These are phyloP conservation scores for Fistulifera solaris DNA, from an alignment of 108 stramenopile genomes.

Conservation along the genomic window DNA sequence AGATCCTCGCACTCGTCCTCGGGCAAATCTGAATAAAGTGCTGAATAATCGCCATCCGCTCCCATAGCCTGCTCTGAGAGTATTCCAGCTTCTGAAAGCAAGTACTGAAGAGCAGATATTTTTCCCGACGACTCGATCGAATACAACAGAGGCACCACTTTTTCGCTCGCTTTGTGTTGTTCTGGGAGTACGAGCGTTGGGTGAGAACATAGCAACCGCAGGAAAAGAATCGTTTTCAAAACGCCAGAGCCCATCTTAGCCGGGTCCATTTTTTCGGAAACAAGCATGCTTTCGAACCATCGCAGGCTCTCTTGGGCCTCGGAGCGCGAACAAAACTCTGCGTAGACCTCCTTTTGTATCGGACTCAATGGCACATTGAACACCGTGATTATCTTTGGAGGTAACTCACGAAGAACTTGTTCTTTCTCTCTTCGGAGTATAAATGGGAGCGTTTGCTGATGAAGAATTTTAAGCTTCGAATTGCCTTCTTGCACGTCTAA, in stretches of 20 bases:
- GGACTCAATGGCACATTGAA: constrained; percentile 70
- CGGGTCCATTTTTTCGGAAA: constrained; percentile 5
- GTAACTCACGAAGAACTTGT: constrained; percentile 90
- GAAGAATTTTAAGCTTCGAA: constrained; percentile 78
- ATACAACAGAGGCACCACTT: constrained; percentile 4
- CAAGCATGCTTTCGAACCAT: constrained; percentile 13
- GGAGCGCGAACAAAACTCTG: constrained; percentile 24
- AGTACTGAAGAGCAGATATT: constrained; percentile 61
- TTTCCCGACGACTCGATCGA: constrained; percentile 75
- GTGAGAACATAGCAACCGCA: constrained; percentile 83
- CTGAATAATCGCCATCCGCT: constrained; percentile 76
- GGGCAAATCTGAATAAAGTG: constrained; percentile 30
- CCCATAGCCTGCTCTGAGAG: constrained; percentile 40
- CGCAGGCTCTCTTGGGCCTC: constrained; percentile 27
- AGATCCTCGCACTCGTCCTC: constrained; percentile 10
- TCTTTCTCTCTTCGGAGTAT: constrained; percentile 86
- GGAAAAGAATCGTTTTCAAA: constrained; percentile 60
- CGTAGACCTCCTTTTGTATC: constrained; percentile 54
- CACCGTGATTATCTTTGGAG: constrained; percentile 87
- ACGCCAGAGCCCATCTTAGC: constrained; percentile 27
- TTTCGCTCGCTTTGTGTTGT: constrained; percentile 3
- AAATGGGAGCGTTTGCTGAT: constrained; percentile 91
- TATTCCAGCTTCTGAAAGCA: constrained; percentile 67
- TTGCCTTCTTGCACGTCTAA: constrained; percentile 37
- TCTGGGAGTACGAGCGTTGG: constrained; percentile 42